Conservation (phyloP, 805 yeast species). For the Suhomyces faveliae region DNA sequence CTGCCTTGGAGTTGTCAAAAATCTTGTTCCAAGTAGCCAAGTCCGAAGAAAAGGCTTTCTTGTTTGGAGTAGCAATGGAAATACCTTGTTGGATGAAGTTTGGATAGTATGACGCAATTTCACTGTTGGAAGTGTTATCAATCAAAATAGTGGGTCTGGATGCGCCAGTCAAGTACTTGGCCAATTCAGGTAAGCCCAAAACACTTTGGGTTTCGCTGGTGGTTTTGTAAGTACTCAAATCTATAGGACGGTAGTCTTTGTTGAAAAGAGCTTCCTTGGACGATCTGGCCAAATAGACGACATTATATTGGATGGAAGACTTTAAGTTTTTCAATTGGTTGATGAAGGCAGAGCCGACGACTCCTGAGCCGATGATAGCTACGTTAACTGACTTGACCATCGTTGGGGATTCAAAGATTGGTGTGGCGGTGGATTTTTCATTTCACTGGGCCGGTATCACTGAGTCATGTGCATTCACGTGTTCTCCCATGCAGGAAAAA, state of each 20-base stretch:
- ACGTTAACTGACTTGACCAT: slow-evolving; percentile 41
- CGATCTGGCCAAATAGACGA: slow-evolving; percentile 73
- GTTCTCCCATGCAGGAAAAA: background rate
- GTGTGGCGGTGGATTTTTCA: background rate
- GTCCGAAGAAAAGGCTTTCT: slow-evolving; percentile 89
- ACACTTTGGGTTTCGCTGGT: slow-evolving; percentile 48
- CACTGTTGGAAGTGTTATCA: slow-evolving; percentile 89
- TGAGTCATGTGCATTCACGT: background rate
- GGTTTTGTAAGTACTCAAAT: slow-evolving; percentile 56
- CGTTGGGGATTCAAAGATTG: background rate
- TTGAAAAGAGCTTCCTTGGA: slow-evolving; percentile 69
- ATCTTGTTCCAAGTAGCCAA: slow-evolving; percentile 74
- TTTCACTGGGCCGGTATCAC: slow-evolving; percentile 3
- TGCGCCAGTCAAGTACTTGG: slow-evolving; percentile 62
- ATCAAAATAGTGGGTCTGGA: slow-evolving; percentile 77
- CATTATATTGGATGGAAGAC: slow-evolving; percentile 65
- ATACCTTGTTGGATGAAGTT: slow-evolving; percentile 71
- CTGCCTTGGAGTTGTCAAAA: slow-evolving; percentile 52
- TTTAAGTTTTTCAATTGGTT: slow-evolving; percentile 69
- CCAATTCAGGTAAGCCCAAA: slow-evolving; percentile 56
- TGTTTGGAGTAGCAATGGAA: slow-evolving; percentile 97
- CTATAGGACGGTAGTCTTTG: slow-evolving; percentile 67
- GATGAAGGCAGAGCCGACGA: slow-evolving; percentile 90
- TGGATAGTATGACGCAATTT: slow-evolving; percentile 76
- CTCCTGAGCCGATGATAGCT: slow-evolving; percentile 74